Percentiles rank a stretch among this genome's conserved stretches.
These are phyloP conservation scores for Pyronema domesticum DNA, from an alignment of 495 filamentous ascomycete genomes.

Conservation along the genomic window DNA sequence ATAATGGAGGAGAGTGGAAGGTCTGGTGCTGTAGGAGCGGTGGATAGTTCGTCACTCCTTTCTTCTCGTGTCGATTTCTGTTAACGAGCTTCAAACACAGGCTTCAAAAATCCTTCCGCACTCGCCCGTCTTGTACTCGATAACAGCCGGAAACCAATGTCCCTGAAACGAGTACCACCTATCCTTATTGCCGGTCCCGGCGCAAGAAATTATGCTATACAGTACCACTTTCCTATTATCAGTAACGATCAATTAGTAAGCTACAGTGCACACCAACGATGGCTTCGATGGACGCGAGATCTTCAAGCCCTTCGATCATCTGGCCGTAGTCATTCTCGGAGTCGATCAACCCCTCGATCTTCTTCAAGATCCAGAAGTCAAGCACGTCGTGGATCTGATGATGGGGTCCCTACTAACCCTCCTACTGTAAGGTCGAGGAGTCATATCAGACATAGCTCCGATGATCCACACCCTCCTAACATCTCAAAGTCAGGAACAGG, in stretches of 20 bases:
- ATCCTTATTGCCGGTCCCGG: constrained; percentile 77
- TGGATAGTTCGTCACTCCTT: constrained; percentile 47
- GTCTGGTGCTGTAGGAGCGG: constrained; percentile 84
- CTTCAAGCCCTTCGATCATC: constrained; percentile 29
- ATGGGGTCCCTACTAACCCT: background rate
- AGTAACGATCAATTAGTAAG: constrained; percentile 59
- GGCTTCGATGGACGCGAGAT: constrained; percentile 57
- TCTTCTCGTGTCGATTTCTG: background rate
- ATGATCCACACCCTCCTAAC: background rate
- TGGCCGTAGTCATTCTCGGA: constrained; percentile 11
- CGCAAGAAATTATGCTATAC: constrained; percentile 65
- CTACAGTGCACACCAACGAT: constrained; percentile 53
- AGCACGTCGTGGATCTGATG: background rate
- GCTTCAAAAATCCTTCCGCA: constrained; percentile 79
- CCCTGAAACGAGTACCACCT: constrained; percentile 73
- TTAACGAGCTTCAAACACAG: constrained; percentile 28
- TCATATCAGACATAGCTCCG: too few species aligned
- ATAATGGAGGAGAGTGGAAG: constrained; percentile 79
- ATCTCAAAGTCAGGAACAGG: background rate
- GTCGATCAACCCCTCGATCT: constrained; percentile 26
- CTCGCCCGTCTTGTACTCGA: constrained; percentile 71
- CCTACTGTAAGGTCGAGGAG: too few species aligned
- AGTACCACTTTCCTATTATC: constrained; percentile 51
- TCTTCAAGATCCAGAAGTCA: background rate
- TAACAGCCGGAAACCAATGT: constrained; percentile 48